These are phyloP conservation scores for Microcos paniculata DNA, from an alignment of 345 rosid genomes.

Conservation along the genomic window DNA sequence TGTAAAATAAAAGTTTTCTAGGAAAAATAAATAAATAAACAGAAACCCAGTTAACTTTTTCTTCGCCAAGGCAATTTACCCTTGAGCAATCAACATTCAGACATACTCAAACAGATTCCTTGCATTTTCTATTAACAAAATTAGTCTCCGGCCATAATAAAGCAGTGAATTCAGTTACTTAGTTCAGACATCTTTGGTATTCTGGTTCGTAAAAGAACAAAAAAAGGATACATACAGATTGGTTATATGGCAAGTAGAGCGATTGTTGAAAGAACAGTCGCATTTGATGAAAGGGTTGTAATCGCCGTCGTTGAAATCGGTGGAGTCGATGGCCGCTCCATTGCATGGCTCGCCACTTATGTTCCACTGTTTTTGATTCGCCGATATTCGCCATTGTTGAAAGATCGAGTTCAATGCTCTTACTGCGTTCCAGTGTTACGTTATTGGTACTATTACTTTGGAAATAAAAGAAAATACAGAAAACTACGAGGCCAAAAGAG, in stretches of 20 bases:
- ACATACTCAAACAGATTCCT: neutral
- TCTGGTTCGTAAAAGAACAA: too few relatives aligned
- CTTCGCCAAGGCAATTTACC: neutral
- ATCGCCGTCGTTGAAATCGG: neutral
- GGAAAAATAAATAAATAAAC: too few relatives aligned
- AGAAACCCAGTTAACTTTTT: neutral
- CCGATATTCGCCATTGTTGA: constrained; percentile 35
- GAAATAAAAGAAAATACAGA: neutral
- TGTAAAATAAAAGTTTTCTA: too few relatives aligned
- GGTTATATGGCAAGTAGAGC: constrained; percentile 45
- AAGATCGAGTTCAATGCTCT: constrained; percentile 43
- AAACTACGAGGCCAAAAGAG: neutral
- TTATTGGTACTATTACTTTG: neutral
- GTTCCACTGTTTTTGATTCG: constrained; percentile 38
- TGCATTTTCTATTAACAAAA: neutral
- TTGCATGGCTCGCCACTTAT: constrained; percentile 47
- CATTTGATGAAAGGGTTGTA: constrained; percentile 55
- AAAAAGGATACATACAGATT: constrained; percentile 22
- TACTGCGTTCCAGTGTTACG: constrained; percentile 17
- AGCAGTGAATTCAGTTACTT: neutral
- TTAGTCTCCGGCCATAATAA: too few relatives aligned
- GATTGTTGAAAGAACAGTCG: constrained; percentile 32
- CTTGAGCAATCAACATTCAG: neutral
- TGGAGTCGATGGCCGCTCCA: constrained; percentile 36
- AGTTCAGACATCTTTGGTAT: neutral